phyloP scores from a whole-genome alignment of 352 stramenopile species.

The Phytophthora constricta region DNA sequence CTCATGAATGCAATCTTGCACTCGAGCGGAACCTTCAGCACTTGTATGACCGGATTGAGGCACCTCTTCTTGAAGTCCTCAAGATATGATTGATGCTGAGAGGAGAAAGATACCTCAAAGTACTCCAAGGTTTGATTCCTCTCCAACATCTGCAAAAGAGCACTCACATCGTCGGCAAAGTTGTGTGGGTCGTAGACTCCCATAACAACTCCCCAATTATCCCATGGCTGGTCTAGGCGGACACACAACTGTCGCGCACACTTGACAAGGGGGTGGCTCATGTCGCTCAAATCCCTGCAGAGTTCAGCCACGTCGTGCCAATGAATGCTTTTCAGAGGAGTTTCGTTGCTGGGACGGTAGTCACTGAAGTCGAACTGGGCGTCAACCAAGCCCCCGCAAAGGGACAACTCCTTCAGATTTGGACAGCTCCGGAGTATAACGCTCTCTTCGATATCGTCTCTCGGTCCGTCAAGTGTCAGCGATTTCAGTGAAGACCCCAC shows the following conservation, averaged over 20 bases:
- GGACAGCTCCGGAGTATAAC: background rate
- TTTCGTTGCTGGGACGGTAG: background rate
- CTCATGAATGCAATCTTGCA: conserved; percentile 18
- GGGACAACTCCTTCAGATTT: background rate
- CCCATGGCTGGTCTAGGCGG: background rate
- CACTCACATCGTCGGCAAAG: background rate
- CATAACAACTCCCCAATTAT: background rate
- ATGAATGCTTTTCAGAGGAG: background rate
- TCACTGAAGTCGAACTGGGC: background rate
- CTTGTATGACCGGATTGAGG: background rate
- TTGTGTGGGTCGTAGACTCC: background rate
- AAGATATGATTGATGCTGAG: background rate
- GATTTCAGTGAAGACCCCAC: background rate
- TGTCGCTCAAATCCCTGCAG: background rate
- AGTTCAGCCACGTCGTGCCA: background rate
- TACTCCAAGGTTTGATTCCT: conserved; percentile 16
- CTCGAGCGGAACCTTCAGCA: background rate
- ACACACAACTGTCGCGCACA: background rate
- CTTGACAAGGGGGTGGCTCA: background rate
- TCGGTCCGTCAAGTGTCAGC: background rate
- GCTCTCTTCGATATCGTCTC: background rate
- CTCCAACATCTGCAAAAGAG: conserved; percentile 13
- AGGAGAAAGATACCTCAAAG: conserved; percentile 3
- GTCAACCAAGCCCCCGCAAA: background rate
- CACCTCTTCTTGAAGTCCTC: conserved; percentile 1